These are phyloP conservation scores for Paramecium biaurelia DNA, from an alignment of 73 alveolate genomes.

Conservation along the genomic window DNA sequence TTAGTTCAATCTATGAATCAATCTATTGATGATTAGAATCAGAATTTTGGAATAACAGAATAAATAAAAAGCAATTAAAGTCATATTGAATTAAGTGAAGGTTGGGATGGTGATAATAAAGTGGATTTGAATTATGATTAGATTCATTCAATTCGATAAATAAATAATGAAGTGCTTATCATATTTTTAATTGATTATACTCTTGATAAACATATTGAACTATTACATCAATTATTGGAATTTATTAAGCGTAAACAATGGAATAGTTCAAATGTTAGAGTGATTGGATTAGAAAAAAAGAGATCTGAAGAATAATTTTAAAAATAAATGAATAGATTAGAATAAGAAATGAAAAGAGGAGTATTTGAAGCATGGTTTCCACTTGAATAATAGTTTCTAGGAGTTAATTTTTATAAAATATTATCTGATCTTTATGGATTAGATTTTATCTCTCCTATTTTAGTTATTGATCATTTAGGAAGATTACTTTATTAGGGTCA, in stretches of 20 bases:
- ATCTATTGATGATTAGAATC: not conserved
- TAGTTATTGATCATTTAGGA: not conserved
- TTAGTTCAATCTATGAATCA: not conserved
- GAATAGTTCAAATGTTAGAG: not conserved
- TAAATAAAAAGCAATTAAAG: constrained; percentile 1
- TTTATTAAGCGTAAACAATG: not conserved
- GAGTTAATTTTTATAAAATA: not conserved
- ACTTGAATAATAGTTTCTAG: not conserved
- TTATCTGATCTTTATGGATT: constrained; percentile 35
- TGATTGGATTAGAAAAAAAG: not conserved
- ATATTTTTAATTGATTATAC: constrained; percentile 7
- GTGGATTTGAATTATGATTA: not conserved
- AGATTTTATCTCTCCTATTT: not conserved
- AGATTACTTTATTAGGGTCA: constrained; percentile 18
- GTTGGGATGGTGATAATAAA: constrained; percentile 17
- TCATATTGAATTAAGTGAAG: not conserved
- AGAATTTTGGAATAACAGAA: not conserved
- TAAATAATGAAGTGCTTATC: constrained; percentile 8
- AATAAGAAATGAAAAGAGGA: constrained; percentile 13
- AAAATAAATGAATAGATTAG: not conserved
- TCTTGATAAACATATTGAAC: not conserved
- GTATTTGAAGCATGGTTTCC: constrained; percentile 46
- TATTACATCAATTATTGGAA: not conserved
- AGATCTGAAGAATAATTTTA: not conserved
- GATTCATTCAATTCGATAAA: not conserved